phyloP scores from a whole-genome alignment of 257 asterid species.

The Linderniella brevidens region DNA sequence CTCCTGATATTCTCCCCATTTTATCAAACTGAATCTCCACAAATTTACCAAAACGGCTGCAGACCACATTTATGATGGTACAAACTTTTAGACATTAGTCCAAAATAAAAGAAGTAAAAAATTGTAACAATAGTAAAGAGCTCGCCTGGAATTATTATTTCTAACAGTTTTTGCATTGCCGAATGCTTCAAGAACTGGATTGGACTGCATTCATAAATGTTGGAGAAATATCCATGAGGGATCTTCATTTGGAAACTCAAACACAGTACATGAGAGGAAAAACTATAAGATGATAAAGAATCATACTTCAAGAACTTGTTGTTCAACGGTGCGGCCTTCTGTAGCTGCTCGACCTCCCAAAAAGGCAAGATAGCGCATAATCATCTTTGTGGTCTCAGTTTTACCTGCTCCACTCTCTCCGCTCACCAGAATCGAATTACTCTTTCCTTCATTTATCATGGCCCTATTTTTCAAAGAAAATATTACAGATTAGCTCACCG shows the following conservation, averaged over 20 bases:
- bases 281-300: slow-evolving; percentile 2
- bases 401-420: slow-evolving; percentile 99
- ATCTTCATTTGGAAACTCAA: not conserved
- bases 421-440: slow-evolving; percentile 96
- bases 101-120: slow-evolving; percentile 3
- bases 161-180: slow-evolving; percentile 98
- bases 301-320: slow-evolving; percentile 97
- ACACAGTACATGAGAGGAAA: slow-evolving; percentile 5
- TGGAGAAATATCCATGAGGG: slow-evolving; percentile 15
- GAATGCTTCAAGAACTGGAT: slow-evolving; percentile 98
- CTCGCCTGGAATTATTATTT: slow-evolving; percentile 95
- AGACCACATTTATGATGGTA: slow-evolving; percentile 21
- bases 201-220: slow-evolving; percentile 54
- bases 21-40: slow-evolving; percentile 98
- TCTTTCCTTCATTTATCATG: slow-evolving; percentile 71
- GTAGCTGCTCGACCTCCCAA: slow-evolving; percentile 93
- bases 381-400: slow-evolving; percentile 99
- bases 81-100: slow-evolving; percentile 9
- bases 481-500: slow-evolving; percentile 9
- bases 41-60: slow-evolving; percentile 97
- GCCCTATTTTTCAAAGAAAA: slow-evolving; percentile 45
- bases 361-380: slow-evolving; percentile 87
- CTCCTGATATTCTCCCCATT: slow-evolving; percentile 97
- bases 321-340: slow-evolving; percentile 98
- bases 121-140: slow-evolving; percentile 17